Evolutionary conservation across 2,329 filamentous ascomycete species (phyloP).

Genomic region (Rutstroemia sp.): DNA sequence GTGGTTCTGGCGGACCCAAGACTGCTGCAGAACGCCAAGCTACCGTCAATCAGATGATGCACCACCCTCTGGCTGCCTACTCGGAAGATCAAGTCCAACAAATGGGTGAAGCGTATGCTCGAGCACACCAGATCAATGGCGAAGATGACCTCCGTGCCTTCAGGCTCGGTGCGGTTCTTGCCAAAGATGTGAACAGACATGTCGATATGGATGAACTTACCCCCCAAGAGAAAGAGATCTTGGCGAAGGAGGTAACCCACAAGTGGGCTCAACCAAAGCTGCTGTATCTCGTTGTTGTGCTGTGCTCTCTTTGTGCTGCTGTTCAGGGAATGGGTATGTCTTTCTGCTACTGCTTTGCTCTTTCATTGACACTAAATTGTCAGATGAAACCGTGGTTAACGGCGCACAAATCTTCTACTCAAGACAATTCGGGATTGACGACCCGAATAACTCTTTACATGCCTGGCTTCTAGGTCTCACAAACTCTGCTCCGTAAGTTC

Average conservation of each 20-base stretch:
- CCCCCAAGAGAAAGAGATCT: constrained; percentile 47
- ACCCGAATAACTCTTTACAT: constrained; percentile 36
- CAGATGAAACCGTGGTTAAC: constrained; percentile 61
- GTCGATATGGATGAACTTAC: constrained; percentile 42
- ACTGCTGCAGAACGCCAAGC: background rate
- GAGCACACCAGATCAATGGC: constrained; percentile 44
- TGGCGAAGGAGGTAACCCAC: constrained; percentile 55
- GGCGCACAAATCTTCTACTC: constrained; percentile 61
- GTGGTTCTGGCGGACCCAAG: background rate
- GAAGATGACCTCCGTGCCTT: constrained; percentile 52
- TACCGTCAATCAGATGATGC: background rate
- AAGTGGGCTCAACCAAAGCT: constrained; percentile 62
- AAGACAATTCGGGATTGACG: constrained; percentile 51
- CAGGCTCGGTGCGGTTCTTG: constrained; percentile 50
- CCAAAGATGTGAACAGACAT: constrained; percentile 38
- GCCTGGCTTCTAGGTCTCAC: constrained; percentile 54
- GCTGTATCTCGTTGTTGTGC: constrained; percentile 1
- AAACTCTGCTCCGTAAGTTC: constrained; percentile 45
- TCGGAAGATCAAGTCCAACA: background rate
- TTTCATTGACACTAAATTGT: no score
- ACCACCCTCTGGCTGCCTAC: background rate
- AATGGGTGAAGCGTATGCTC: constrained; percentile 43
- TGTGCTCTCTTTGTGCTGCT: constrained; percentile 54
- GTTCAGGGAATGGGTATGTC: constrained; percentile 39
- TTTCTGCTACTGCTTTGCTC: background rate